Evolutionary conservation across 139 green algal genomes (phyloP).

Genomic region (Micractinium sp.): DNA sequence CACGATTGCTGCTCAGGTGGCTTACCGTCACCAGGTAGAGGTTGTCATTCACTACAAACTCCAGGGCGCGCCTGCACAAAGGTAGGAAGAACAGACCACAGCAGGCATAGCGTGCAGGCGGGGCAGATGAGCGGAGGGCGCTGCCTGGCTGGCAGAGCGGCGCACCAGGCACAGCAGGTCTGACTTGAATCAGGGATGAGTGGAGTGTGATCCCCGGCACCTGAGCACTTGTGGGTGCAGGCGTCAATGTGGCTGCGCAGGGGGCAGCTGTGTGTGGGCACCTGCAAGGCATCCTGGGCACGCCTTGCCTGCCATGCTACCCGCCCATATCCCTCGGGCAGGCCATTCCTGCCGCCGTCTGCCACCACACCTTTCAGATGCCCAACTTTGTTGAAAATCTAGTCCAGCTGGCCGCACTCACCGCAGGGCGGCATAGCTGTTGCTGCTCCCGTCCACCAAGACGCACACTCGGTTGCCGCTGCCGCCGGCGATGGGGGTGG

Average conservation of each 20-base stretch:
- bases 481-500: neutral
- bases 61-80: neutral
- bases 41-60: neutral
- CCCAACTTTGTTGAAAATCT: neutral
- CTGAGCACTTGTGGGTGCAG: neutral
- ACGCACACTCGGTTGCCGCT: neutral
- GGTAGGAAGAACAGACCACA: neutral
- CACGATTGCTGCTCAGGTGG: neutral
- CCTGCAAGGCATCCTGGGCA: too few relatives aligned
- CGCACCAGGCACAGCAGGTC: too few relatives aligned
- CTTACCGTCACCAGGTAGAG: constrained; percentile 18
- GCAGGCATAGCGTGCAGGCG: neutral
- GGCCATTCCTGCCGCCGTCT: neutral
- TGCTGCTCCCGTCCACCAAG: neutral
- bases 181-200: neutral
- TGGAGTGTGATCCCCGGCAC: neutral
- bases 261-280: too few relatives aligned
- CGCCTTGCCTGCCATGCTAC: too few relatives aligned
- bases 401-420: neutral
- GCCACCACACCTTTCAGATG: neutral
- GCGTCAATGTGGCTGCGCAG: too few relatives aligned
- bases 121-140: neutral
- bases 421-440: neutral
- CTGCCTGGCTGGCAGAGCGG: neutral
- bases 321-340: too few relatives aligned